Conservation (phyloP, 2,329 filamentous ascomycete species). For the Epichloe aotearoae region DNA sequence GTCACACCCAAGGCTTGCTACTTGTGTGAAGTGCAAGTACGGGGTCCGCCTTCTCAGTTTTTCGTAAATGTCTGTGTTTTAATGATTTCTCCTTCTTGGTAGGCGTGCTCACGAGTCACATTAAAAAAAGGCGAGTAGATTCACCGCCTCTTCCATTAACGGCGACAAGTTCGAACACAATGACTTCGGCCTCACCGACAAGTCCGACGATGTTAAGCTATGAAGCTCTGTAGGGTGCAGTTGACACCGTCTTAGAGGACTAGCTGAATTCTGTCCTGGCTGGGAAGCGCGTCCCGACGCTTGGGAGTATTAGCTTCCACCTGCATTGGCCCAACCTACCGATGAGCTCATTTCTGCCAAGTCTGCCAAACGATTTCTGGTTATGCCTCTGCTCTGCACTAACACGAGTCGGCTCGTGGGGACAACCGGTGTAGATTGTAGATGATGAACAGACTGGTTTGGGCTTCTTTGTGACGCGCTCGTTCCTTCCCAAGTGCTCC, state of each 20-base stretch:
- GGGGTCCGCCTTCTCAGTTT: no score
- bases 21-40: not conserved
- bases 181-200: not conserved
- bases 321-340: no score
- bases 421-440: no score
- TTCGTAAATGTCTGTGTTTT: no score
- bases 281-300: no score
- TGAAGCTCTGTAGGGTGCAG: not conserved
- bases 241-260: not conserved
- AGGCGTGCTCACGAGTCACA: no score
- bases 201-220: not conserved
- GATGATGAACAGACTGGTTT: not conserved
- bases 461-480: not conserved
- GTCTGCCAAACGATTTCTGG: not conserved
- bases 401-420: no score
- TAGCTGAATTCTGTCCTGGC: no score
- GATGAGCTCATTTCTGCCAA: no score
- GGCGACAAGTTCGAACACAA: not conserved
- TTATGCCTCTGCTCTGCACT: not conserved
- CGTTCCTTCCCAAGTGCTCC: conserved; percentile 1
- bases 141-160: not conserved
- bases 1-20: not conserved
- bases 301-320: no score
- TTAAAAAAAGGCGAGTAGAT: no score
- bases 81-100: no score